Evolutionary conservation across 257 asterid species (phyloP).

Genomic region (Solanum tacnaense): DNA sequence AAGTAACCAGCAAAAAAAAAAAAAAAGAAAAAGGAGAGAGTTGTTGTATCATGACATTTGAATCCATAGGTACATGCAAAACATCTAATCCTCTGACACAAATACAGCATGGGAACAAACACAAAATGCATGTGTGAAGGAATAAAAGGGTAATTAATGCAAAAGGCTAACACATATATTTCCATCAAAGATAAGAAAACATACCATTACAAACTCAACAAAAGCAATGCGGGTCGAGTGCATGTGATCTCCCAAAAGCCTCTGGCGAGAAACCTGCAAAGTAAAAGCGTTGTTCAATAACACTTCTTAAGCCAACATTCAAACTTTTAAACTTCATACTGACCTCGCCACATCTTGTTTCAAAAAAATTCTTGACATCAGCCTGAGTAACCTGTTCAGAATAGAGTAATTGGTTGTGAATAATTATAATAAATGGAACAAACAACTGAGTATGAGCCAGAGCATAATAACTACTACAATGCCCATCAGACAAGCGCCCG

Average conservation of each 20-base stretch:
- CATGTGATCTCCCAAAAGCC: slow-evolving; percentile 93
- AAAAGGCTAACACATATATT: not conserved
- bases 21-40: not conserved
- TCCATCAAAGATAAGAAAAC: slow-evolving; percentile 5
- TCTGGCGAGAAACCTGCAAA: slow-evolving; percentile 79
- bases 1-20: not conserved
- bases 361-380: slow-evolving; percentile 81
- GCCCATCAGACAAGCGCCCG: not conserved
- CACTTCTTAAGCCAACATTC: not conserved
- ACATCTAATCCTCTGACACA: not conserved
- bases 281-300: not conserved
- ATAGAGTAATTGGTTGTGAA: not conserved
- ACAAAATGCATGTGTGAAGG: not conserved
- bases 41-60: not conserved
- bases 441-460: not conserved
- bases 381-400: slow-evolving; percentile 54
- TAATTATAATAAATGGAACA: not conserved
- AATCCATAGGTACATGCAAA: not conserved
- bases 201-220: slow-evolving; percentile 76
- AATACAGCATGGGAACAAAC: not conserved
- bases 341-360: slow-evolving; percentile 87
- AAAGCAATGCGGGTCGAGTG: slow-evolving; percentile 89
- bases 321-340: not conserved
- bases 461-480: not conserved
- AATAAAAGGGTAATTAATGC: not conserved